A percentile compares a stretch with the other conserved stretches of the same genome.
These are phyloP conservation scores for Chionographis japonica DNA, from an alignment of 106 monocot species.

Conservation along the genomic window DNA sequence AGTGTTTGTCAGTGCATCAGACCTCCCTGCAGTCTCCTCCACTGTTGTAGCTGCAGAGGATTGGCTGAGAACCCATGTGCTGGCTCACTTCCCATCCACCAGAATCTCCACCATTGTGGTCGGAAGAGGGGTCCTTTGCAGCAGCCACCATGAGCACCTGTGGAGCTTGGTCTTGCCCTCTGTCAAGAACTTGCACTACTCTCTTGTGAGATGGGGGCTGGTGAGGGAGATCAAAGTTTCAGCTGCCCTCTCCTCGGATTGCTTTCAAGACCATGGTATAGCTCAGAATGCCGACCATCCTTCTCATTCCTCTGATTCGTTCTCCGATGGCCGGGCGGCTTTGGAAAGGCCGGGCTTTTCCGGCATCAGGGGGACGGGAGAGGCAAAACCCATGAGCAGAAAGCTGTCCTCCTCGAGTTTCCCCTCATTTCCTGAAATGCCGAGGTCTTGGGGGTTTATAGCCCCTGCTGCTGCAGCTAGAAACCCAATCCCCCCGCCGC, in stretches of 20 bases:
- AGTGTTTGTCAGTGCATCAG: conserved; percentile 11
- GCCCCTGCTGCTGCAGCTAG: not conserved
- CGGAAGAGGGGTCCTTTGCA: conserved; percentile 24
- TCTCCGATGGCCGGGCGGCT: conserved; percentile 4
- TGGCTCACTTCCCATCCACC: conserved; percentile 32
- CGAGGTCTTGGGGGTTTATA: not conserved
- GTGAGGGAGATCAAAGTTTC: conserved; percentile 33
- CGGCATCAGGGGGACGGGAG: not conserved
- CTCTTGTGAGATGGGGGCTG: conserved; percentile 41
- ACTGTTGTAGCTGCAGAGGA: conserved; percentile 33
- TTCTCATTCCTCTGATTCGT: not conserved
- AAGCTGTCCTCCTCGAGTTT: conserved; percentile 19
- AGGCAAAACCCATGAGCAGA: conserved; percentile 4
- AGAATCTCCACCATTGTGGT: conserved; percentile 34
- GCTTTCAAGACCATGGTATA: conserved; percentile 2
- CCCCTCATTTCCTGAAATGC: not conserved
- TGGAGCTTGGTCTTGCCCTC: conserved; percentile 19
- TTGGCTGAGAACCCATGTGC: conserved; percentile 44
- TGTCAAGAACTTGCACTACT: conserved; percentile 28
- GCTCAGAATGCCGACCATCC: conserved; percentile 4
- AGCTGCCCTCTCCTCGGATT: conserved; percentile 17
- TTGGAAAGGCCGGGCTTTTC: conserved; percentile 12
- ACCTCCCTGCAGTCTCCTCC: conserved; percentile 38
- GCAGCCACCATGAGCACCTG: not conserved
- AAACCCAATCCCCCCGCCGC: conserved; percentile 2